Conservation (phyloP, 768 basidiomycete genomes). For the Xerocomellus amylosporus region DNA sequence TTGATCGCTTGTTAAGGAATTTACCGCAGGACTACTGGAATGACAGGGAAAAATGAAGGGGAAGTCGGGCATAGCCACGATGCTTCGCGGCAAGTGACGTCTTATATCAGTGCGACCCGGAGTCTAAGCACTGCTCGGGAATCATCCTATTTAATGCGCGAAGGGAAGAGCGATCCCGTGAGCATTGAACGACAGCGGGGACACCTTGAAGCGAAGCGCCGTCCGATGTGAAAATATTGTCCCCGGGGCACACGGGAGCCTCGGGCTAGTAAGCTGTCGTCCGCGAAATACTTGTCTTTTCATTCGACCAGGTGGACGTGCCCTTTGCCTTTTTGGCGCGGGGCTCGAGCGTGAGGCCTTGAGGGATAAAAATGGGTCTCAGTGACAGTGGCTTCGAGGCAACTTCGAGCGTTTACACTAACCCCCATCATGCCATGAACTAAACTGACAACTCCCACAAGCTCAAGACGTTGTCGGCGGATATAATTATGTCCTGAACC, state of each 20-base stretch:
- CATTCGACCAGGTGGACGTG: background rate
- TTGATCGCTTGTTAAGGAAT: background rate
- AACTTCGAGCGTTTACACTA: background rate
- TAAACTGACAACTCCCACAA: background rate
- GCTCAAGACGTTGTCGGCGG: background rate
- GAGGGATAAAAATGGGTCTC: no score
- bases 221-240: background rate
- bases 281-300: background rate
- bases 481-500: background rate
- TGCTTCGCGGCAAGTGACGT: conserved; percentile 6
- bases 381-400: no score
- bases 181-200: background rate
- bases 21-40: background rate
- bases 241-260: background rate
- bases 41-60: background rate
- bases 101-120: background rate
- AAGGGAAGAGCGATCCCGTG: background rate
- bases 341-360: background rate
- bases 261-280: background rate
- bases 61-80: background rate
- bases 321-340: background rate
- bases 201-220: background rate
- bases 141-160: background rate
- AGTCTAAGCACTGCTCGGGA: background rate
- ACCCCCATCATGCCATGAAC: background rate